phyloP scores from a whole-genome alignment of 1,139 yeast genomes.

The Saccharomyces hybrid region DNA sequence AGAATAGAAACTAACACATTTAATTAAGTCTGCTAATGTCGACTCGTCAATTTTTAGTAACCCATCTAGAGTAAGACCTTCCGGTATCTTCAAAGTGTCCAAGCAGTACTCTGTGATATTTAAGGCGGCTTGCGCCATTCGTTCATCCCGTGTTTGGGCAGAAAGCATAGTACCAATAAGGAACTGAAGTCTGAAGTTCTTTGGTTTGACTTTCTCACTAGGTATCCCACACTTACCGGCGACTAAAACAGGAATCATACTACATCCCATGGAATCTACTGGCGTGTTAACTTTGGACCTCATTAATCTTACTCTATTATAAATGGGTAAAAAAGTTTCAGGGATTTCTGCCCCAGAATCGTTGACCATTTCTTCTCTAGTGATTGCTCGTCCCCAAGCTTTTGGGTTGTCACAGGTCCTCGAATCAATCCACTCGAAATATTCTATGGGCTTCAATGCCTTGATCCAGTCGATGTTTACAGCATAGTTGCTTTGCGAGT shows the following conservation, averaged over 20 bases:
- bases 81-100: conserved; percentile 29
- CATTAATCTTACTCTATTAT: conserved; percentile 36
- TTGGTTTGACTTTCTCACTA: conserved; percentile 33
- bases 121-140: conserved; percentile 65
- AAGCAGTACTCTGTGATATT: conserved; percentile 45
- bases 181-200: conserved; percentile 59
- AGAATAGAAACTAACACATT: conserved; percentile 79
- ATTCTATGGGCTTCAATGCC: conserved; percentile 20
- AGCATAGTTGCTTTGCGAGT: neutral
- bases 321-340: conserved; percentile 34
- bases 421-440: conserved; percentile 21
- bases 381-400: conserved; percentile 19
- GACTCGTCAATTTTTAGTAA: conserved; percentile 46
- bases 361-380: conserved; percentile 3
- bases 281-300: conserved; percentile 61
- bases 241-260: conserved; percentile 52
- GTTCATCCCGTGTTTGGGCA: conserved; percentile 88
- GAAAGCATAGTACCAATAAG: conserved; percentile 78
- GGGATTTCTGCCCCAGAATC: conserved; percentile 31
- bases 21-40: conserved; percentile 58
- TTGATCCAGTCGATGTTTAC: conserved; percentile 25
- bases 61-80: conserved; percentile 39
- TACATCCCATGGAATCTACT: conserved; percentile 87
- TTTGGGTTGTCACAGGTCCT: conserved; percentile 22
- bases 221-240: conserved; percentile 26